Conservation (phyloP, 2,329 filamentous ascomycete species). For the Ophiostoma australiae region DNA sequence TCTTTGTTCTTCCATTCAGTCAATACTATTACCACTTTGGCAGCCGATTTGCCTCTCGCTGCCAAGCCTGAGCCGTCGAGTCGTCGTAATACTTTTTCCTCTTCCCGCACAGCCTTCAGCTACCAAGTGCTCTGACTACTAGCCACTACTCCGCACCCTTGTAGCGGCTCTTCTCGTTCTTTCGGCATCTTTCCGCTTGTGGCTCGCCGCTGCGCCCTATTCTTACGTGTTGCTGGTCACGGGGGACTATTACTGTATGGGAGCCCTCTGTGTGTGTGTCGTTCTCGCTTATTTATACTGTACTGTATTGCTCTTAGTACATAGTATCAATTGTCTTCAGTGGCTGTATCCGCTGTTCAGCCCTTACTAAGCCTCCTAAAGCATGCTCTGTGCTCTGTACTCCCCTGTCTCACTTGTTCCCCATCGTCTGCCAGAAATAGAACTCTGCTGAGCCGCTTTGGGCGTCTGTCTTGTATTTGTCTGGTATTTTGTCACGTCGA, state of each 20-base stretch:
- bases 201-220: background rate
- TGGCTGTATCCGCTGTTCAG: no score
- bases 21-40: background rate
- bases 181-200: slow-evolving; percentile 6
- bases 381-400: background rate
- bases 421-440: slow-evolving; percentile 1
- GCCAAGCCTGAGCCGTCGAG: background rate
- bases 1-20: background rate
- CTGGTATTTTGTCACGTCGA: background rate
- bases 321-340: background rate
- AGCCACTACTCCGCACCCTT: background rate
- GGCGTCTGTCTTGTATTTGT: background rate
- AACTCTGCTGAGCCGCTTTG: background rate
- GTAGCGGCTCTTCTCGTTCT: slow-evolving; percentile 1
- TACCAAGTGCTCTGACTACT: background rate
- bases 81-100: slow-evolving; percentile 13
- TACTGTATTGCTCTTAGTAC: background rate
- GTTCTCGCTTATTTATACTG: background rate
- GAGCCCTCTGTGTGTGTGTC: background rate
- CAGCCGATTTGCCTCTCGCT: background rate
- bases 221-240: slow-evolving; percentile 2
- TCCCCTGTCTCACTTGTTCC: background rate
- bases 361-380: background rate
- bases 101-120: background rate
- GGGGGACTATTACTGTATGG: background rate